Conservation (phyloP, 441 rosid species). For the Bocquillonia castaneifolia region DNA sequence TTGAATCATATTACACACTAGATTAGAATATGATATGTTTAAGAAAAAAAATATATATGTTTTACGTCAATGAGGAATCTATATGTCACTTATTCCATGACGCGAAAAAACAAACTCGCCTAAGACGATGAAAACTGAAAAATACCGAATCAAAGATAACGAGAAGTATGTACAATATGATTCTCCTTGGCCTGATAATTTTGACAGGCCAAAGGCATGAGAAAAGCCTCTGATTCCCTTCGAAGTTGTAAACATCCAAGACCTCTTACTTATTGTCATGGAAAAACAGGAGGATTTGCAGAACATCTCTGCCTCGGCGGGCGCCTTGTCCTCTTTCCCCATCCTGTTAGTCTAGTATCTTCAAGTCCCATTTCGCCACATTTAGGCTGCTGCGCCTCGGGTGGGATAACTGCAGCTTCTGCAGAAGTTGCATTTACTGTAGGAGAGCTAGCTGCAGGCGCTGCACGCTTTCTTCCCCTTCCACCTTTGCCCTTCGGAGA, state of each 20-base stretch:
- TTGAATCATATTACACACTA: conserved; percentile 10
- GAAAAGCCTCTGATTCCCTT: not conserved
- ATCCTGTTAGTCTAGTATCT: conserved; percentile 67
- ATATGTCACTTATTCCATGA: conserved; percentile 24
- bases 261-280: conserved; percentile 15
- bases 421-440: conserved; percentile 21
- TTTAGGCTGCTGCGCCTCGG: conserved; percentile 39
- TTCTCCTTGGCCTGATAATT: conserved; percentile 18
- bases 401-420: conserved; percentile 25
- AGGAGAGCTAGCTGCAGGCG: conserved; percentile 33
- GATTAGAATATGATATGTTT: not conserved
- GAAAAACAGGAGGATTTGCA: conserved; percentile 48
- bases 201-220: conserved; percentile 1
- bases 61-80: conserved; percentile 8
- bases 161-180: conserved; percentile 18
- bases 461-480: conserved; percentile 58
- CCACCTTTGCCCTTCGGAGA: conserved; percentile 46
- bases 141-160: too few relatives aligned
- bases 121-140: conserved; percentile 9
- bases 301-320: conserved; percentile 81
- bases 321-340: conserved; percentile 87
- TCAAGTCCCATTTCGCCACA: conserved; percentile 52
- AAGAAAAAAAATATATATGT: not conserved
- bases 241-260: not conserved
- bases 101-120: conserved; percentile 24